Percentiles rank a stretch among this genome's conserved stretches.
Conservation (phyloP, 345 rosid species). For the Erysimum cheiranthoides region DNA sequence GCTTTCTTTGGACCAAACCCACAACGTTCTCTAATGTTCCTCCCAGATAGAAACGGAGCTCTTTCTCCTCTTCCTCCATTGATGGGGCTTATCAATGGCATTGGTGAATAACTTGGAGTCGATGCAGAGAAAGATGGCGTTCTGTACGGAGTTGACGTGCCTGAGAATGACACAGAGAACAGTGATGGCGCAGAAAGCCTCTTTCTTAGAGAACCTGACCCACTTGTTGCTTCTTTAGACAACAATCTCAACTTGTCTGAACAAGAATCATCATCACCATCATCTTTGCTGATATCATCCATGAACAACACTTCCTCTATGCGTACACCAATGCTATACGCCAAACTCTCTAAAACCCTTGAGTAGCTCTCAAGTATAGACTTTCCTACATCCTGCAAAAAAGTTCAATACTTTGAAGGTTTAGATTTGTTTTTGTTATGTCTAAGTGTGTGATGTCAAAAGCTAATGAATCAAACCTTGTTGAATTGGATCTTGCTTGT, state of each 20-base stretch:
- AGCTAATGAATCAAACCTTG: slow-evolving; percentile 60
- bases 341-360: slow-evolving; percentile 87
- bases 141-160: slow-evolving; percentile 62
- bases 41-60: slow-evolving; percentile 68
- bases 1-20: slow-evolving; percentile 90
- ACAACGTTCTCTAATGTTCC: slow-evolving; percentile 67
- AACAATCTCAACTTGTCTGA: slow-evolving; percentile 46
- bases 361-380: slow-evolving; percentile 97
- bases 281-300: slow-evolving; percentile 80
- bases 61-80: slow-evolving; percentile 66
- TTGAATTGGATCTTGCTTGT: slow-evolving; percentile 92
- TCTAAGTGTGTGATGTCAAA: not conserved
- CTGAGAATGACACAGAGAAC: slow-evolving; percentile 57
- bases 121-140: slow-evolving; percentile 58
- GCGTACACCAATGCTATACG: slow-evolving; percentile 84
- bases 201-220: slow-evolving; percentile 63
- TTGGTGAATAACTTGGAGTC: slow-evolving; percentile 76
- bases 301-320: slow-evolving; percentile 89
- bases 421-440: not conserved
- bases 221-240: slow-evolving; percentile 51
- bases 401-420: not conserved
- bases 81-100: slow-evolving; percentile 61
- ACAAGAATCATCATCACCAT: slow-evolving; percentile 35
- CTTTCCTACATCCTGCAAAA: slow-evolving; percentile 86
- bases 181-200: slow-evolving; percentile 65